Evolutionary conservation across 805 yeast species (phyloP).

Genomic region (Myxozyma kluyveri): DNA sequence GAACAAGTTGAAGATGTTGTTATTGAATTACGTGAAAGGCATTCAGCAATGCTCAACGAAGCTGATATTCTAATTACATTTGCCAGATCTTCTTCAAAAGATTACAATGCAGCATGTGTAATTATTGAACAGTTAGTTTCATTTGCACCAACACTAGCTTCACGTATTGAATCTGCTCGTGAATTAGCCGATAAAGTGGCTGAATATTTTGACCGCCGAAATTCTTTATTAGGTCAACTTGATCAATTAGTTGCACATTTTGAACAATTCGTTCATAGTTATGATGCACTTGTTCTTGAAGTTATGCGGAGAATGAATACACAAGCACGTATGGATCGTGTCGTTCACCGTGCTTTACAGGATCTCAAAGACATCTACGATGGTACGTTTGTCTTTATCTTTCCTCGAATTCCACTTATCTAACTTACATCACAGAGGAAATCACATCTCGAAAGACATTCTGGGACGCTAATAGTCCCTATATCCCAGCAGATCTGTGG

Average conservation of each 20-base stretch:
- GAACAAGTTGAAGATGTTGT: slow-evolving; percentile 36
- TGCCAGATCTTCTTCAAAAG: slow-evolving; percentile 13
- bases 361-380: slow-evolving; percentile 43
- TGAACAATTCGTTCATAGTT: slow-evolving; percentile 50
- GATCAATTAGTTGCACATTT: slow-evolving; percentile 50
- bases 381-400: slow-evolving; percentile 14
- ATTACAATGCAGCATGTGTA: slow-evolving; percentile 2
- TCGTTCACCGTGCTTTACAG: slow-evolving; percentile 45
- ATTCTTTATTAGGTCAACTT: slow-evolving; percentile 39
- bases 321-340: slow-evolving; percentile 42
- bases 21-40: slow-evolving; percentile 22
- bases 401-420: neutral
- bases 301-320: slow-evolving; percentile 49
- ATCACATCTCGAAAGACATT: slow-evolving; percentile 45
- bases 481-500: slow-evolving; percentile 57
- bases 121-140: neutral
- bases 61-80: slow-evolving; percentile 6
- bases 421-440: slow-evolving; percentile 41
- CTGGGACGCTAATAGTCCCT: slow-evolving; percentile 50
- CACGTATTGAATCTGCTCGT: slow-evolving; percentile 24
- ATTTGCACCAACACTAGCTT: slow-evolving; percentile 5
- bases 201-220: slow-evolving; percentile 23
- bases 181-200: slow-evolving; percentile 36
- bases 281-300: slow-evolving; percentile 53
- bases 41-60: slow-evolving; percentile 11